Base-by-base conservation (phyloP, 768 basidiomycete genomes). In the Phylloporus arenicola region DNA sequence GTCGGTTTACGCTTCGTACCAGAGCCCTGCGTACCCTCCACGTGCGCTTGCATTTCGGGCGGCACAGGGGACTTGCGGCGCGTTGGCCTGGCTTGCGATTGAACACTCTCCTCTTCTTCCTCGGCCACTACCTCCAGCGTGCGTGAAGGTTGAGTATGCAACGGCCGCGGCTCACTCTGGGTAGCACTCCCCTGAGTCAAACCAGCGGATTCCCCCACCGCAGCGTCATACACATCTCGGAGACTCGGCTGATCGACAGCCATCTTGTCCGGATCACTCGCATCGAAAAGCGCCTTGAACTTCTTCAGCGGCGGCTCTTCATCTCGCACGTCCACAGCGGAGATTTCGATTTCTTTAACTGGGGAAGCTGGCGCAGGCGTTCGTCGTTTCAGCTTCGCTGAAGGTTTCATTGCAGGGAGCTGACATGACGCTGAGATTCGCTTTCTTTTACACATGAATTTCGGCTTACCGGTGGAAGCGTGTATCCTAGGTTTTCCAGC, bases 241-340 rank as follows among this genome's bases (percentile, higher is more conserved):
- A 53, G 31, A 34, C 48, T 49, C 5, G 55, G 44, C 10, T 55
- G 47, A 44, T 70, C 65, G 20, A 67, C 59, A 39, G 55, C 52
- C 57, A 71, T 56, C 53, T 68, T 64, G 54, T 74, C 73, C 25
- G 81, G 83, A 59, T 82, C 73, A 38, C 73, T 83, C 9, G 80
- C 78, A 16, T 88, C 86, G 54, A 86, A 88, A 11, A 88, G 70
- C 0, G 81, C 79, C 57, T 80, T 83, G 70, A 82, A 86, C 64
- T 80, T 85, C 61, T 88, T 88, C 24, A 79, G 63, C 3, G 82
- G 78, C 0, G 82, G 86, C 54, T 82, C 82, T 47, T 55, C 47
- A 8, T 19, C 51, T 9, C 34, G 51, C 22, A 53, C 52, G 16
- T 55, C 54, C 24, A 62, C 59, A 16, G 47, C 53, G 19, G 57